phyloP scores from a whole-genome alignment of 352 stramenopile species.

The Aphanomyces invadans region DNA sequence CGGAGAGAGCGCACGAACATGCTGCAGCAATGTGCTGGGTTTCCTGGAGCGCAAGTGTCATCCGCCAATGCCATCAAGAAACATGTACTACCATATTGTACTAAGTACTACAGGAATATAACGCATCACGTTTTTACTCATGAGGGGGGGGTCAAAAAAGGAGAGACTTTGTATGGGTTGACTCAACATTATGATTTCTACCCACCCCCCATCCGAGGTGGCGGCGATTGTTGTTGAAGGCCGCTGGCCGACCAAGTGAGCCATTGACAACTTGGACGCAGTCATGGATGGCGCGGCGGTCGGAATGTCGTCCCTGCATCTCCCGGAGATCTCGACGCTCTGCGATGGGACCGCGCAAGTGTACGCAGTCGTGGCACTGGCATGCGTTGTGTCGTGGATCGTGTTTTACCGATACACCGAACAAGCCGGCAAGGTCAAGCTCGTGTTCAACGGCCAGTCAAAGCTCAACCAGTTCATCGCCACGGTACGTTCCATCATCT shows the following conservation, averaged over 20 bases:
- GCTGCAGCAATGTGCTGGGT: too few relatives aligned
- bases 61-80: too few relatives aligned
- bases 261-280: too few relatives aligned
- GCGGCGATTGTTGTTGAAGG: neutral
- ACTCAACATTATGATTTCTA: neutral
- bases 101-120: too few relatives aligned
- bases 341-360: neutral
- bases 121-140: neutral
- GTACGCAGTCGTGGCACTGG: neutral
- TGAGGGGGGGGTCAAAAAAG: neutral
- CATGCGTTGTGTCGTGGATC: neutral
- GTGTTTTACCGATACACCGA: conserved; percentile 16
- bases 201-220: neutral
- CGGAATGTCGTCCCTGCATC: neutral
- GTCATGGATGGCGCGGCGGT: neutral
- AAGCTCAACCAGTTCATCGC: conserved; percentile 59
- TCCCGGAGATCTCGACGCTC: conserved; percentile 1
- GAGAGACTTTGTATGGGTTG: too few relatives aligned
- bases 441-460: conserved; percentile 34
- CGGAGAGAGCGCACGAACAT: too few relatives aligned
- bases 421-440: conserved; percentile 1
- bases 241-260: too few relatives aligned
- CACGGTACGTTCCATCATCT: conserved; percentile 29
- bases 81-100: too few relatives aligned
- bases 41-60: too few relatives aligned